These are phyloP conservation scores for Wickerhamiella bombiphila DNA, from an alignment of 805 yeast species.

Conservation along the genomic window DNA sequence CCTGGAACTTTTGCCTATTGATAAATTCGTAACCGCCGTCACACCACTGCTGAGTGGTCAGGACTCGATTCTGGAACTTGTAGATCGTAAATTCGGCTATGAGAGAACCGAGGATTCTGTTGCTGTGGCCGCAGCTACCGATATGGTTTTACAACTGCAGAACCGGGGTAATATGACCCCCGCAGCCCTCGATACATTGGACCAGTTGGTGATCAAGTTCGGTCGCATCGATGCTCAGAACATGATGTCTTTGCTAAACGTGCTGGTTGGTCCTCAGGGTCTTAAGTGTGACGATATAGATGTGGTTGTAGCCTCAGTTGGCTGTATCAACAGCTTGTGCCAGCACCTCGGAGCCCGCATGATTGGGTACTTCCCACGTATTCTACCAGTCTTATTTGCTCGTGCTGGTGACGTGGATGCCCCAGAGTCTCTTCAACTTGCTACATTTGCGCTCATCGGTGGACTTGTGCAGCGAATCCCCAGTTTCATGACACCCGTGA, in stretches of 20 bases:
- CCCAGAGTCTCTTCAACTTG: conserved; percentile 38
- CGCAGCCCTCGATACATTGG: conserved; percentile 18
- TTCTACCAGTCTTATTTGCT: conserved; percentile 57
- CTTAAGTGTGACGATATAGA: conserved; percentile 43
- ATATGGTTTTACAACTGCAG: conserved; percentile 37
- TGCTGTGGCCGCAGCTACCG: conserved; percentile 37
- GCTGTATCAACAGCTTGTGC: conserved; percentile 54
- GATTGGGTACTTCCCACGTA: conserved; percentile 71
- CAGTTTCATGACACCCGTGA: conserved; percentile 58
- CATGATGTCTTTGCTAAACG: conserved; percentile 35
- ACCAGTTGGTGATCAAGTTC: conserved; percentile 49
- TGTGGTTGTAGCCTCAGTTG: conserved; percentile 55
- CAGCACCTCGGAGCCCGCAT: conserved; percentile 70
- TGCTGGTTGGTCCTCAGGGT: conserved; percentile 39
- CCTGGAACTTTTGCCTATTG: conserved; percentile 60
- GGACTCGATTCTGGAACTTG: conserved; percentile 41
- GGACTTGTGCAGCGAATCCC: conserved; percentile 73
- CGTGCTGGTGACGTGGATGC: conserved; percentile 25
- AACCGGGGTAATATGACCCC: conserved; percentile 18
- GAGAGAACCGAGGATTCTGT: conserved; percentile 41
- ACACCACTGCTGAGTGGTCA: conserved; percentile 25
- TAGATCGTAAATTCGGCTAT: conserved; percentile 52
- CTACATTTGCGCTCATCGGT: conserved; percentile 57
- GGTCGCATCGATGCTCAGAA: conserved; percentile 33
- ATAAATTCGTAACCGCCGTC: conserved; percentile 52